phyloP scores from a whole-genome alignment of 139 green algal genomes.

The Gonium pectorale region DNA sequence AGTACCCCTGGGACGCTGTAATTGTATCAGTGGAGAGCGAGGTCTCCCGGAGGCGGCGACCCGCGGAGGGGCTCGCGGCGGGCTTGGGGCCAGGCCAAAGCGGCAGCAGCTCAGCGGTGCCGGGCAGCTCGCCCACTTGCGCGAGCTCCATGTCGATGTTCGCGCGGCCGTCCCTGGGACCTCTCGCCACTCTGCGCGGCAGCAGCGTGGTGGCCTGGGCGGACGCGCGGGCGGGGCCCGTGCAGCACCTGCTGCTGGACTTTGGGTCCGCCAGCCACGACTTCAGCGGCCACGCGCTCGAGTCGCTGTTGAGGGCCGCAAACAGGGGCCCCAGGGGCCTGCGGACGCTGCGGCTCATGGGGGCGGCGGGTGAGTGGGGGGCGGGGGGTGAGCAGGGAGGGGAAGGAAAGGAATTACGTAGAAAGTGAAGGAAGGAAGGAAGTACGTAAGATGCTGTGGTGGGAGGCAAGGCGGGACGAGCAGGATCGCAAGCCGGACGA shows the following conservation, averaged over 20 bases:
- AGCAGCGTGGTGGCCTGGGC: not conserved
- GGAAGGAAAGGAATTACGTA: no score
- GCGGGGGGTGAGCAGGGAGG: no score
- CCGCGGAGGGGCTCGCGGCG: not conserved
- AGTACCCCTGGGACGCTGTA: not conserved
- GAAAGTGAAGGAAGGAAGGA: no score
- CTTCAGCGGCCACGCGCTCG: not conserved
- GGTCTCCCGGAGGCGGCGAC: not conserved
- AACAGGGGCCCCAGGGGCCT: not conserved
- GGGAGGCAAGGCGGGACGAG: no score
- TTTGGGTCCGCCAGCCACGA: conserved; percentile 2
- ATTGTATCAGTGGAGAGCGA: conserved; percentile 3
- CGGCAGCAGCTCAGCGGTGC: not conserved
- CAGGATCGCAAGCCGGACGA: no score
- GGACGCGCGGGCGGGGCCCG: not conserved
- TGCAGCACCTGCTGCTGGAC: conserved; percentile 30
- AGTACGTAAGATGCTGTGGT: no score
- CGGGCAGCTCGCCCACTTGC: conserved; percentile 1
- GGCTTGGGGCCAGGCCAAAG: not conserved
- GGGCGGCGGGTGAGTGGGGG: not conserved
- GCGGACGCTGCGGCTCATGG: conserved; percentile 15
- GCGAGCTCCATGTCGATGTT: not conserved
- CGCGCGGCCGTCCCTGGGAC: not conserved
- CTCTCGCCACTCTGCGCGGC: not conserved
- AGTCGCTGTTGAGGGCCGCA: conserved; percentile 26